A percentile compares a stretch with the other conserved stretches of the same genome.
Evolutionary conservation across 108 stramenopile species (phyloP).

Genomic region (Pseudonitzschia delicatissima): DNA sequence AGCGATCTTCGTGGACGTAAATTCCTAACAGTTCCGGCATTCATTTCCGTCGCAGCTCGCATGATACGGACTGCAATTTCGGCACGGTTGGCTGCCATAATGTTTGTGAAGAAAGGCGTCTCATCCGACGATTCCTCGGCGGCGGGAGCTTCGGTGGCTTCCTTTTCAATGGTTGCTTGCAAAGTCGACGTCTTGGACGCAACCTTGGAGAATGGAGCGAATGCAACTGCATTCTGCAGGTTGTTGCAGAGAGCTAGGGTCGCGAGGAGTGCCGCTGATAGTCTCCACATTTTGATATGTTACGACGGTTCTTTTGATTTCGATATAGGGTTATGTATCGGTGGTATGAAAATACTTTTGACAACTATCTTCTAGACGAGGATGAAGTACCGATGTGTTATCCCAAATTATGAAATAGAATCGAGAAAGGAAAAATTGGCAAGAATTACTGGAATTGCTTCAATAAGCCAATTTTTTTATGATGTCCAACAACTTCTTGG

Average conservation of each 20-base stretch:
- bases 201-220: conserved; percentile 3
- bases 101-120: conserved; percentile 43
- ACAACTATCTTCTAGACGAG: too few species aligned
- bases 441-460: too few species aligned
- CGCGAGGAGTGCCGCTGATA: conserved; percentile 9
- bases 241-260: conserved; percentile 5
- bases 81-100: conserved; percentile 88
- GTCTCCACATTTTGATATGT: conserved; percentile 5
- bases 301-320: neutral
- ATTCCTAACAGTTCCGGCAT: conserved; percentile 70
- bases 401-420: too few species aligned
- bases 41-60: conserved; percentile 86
- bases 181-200: neutral
- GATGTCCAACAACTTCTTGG: too few species aligned
- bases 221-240: neutral
- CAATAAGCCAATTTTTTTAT: too few species aligned
- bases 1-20: too few species aligned
- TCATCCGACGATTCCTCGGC: neutral
- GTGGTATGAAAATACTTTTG: neutral
- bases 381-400: too few species aligned
- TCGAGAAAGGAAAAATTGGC: too few species aligned
- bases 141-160: neutral
- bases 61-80: conserved; percentile 95
- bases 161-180: neutral
- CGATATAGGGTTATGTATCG: too few species aligned